Percentiles rank a stretch among this genome's conserved stretches.
Conservation (phyloP, 306 rosid species). For the Oemleria cerasiformis region DNA sequence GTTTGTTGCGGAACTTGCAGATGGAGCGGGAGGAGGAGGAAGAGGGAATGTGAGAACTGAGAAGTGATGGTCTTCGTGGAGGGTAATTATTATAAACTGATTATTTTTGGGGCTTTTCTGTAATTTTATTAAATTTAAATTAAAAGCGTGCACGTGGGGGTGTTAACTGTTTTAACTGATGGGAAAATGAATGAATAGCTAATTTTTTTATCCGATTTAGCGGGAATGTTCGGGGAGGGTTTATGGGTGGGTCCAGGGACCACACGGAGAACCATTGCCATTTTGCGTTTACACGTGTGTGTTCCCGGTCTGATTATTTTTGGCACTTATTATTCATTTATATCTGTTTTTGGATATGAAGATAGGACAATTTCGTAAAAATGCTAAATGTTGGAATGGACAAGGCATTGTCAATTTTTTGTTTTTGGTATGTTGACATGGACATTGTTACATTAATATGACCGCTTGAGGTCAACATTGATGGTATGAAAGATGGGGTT, state of each 20-base stretch:
- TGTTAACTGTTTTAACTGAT: background rate
- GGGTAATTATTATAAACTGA: background rate
- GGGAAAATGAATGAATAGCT: background rate
- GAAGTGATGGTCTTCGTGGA: background rate
- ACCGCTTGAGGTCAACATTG: too few species aligned
- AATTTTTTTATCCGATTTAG: background rate
- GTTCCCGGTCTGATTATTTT: background rate
- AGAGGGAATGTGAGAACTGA: background rate
- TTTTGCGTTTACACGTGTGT: background rate
- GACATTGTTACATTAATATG: too few species aligned
- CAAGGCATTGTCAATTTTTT: too few species aligned
- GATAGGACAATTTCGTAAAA: background rate
- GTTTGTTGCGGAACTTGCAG: too few species aligned
- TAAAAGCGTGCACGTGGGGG: constrained; percentile 2
- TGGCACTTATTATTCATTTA: background rate
- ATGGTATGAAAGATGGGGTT: too few species aligned
- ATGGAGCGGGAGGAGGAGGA: background rate
- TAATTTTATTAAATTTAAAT: background rate
- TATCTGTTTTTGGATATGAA: background rate
- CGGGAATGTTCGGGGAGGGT: background rate
- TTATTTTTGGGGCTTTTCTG: background rate
- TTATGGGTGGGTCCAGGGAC: background rate
- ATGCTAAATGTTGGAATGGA: background rate
- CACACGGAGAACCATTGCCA: background rate
- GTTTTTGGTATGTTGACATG: too few species aligned